These are phyloP conservation scores for Fusarium verrucosum DNA, from an alignment of 2,329 filamentous ascomycete species.

Conservation along the genomic window DNA sequence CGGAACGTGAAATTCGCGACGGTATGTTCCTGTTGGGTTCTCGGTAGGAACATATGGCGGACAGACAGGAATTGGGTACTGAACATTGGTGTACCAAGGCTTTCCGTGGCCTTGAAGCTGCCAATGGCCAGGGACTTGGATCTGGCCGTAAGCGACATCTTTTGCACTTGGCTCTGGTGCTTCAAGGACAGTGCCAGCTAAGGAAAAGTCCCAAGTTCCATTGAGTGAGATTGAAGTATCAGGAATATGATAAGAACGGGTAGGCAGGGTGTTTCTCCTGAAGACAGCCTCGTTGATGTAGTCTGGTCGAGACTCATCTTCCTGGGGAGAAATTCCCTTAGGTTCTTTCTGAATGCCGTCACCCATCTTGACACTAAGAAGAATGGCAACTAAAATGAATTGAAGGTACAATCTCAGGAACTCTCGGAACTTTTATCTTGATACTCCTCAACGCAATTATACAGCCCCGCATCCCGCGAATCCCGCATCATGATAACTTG, in stretches of 20 bases:
- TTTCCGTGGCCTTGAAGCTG: slow-evolving; percentile 73
- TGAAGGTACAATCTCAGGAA: neutral
- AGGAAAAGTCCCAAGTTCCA: slow-evolving; percentile 66
- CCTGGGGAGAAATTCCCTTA: slow-evolving; percentile 47
- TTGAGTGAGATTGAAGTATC: slow-evolving; percentile 61
- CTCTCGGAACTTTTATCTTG: slow-evolving; percentile 24
- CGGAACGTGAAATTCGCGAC: slow-evolving; percentile 64
- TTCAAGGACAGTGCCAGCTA: slow-evolving; percentile 56
- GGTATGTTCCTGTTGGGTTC: slow-evolving; percentile 72
- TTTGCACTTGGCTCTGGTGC: slow-evolving; percentile 55
- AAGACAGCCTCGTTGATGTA: slow-evolving; percentile 62
- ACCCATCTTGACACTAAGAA: slow-evolving; percentile 29
- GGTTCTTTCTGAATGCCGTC: slow-evolving; percentile 17
- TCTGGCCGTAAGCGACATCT: slow-evolving; percentile 60
- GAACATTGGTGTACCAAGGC: slow-evolving; percentile 75
- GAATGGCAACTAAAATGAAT: neutral
- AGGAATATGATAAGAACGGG: slow-evolving; percentile 63
- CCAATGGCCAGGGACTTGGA: slow-evolving; percentile 73
- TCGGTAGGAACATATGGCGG: slow-evolving; percentile 70
- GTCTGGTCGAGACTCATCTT: slow-evolving; percentile 54
- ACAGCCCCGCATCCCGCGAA: slow-evolving; percentile 20
- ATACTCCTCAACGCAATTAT: neutral
- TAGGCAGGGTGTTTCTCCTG: slow-evolving; percentile 61
- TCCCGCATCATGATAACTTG: slow-evolving; percentile 25
- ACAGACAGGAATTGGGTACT: slow-evolving; percentile 71